Conservation (phyloP, 176 grass and related monocot species). For the Triticum monococcum region DNA sequence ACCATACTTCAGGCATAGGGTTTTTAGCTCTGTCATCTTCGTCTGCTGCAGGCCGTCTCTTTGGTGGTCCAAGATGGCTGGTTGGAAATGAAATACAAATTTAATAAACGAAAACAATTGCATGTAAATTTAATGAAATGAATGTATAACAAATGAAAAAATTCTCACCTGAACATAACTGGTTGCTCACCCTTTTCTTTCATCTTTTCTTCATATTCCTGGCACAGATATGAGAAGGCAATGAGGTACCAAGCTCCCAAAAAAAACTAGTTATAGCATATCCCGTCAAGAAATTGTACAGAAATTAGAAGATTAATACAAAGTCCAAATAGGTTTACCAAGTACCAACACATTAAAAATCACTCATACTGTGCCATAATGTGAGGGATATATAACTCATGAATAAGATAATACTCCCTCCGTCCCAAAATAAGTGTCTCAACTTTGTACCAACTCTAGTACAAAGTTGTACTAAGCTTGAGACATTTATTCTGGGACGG, state of each 20-base stretch:
- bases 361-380: background rate
- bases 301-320: constrained; percentile 27
- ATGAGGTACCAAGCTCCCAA: background rate
- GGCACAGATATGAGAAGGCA: constrained; percentile 28
- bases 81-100: constrained; percentile 18
- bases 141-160: constrained; percentile 20
- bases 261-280: background rate
- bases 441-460: too few relatives aligned
- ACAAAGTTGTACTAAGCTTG: too few relatives aligned
- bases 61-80: constrained; percentile 88
- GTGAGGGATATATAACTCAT: background rate
- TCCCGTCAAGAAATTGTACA: background rate
- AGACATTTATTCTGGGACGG: too few relatives aligned
- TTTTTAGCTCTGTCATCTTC: constrained; percentile 78
- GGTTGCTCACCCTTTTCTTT: constrained; percentile 94
- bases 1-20: constrained; percentile 77
- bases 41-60: constrained; percentile 65
- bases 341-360: background rate
- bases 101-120: constrained; percentile 26
- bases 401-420: background rate
- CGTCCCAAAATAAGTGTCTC: too few relatives aligned
- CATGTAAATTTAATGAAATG: constrained; percentile 37
- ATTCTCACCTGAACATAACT: constrained; percentile 89
- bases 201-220: constrained; percentile 99
- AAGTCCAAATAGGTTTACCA: constrained; percentile 9